Conservation (phyloP, 208 protist genomes). For the Acanthamoeba polyphaga region DNA sequence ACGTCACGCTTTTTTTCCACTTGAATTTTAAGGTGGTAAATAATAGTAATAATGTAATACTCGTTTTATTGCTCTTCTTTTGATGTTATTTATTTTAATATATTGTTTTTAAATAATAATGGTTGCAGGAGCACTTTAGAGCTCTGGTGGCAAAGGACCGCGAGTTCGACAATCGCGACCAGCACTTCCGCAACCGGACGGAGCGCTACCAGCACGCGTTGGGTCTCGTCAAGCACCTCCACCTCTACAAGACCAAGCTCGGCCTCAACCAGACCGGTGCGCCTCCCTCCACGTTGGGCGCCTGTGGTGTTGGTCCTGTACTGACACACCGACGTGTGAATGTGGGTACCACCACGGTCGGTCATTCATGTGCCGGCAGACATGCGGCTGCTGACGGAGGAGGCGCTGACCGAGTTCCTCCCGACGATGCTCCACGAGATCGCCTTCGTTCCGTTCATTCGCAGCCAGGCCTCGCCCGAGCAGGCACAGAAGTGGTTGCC, state of each 20-base stretch:
- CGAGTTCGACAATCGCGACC: slow-evolving; percentile 60
- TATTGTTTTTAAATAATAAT: no score
- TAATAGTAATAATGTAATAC: no score
- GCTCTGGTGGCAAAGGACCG: slow-evolving; percentile 32
- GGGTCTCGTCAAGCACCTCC: slow-evolving; percentile 51
- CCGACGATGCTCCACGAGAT: slow-evolving; percentile 65
- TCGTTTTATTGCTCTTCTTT: no score
- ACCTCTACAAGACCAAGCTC: slow-evolving; percentile 66
- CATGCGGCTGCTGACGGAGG: slow-evolving; percentile 4
- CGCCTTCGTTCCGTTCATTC: slow-evolving; percentile 68
- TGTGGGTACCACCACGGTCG: no score
- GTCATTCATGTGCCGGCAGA: neutral
- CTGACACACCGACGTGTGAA: neutral
- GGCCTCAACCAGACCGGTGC: neutral
- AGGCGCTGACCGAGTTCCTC: slow-evolving; percentile 35
- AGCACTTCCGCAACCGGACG: neutral
- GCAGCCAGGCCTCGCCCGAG: slow-evolving; percentile 68
- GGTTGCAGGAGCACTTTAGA: slow-evolving; percentile 26
- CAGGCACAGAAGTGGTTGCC: slow-evolving; percentile 60
- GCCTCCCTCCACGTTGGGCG: neutral
- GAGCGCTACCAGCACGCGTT: slow-evolving; percentile 65
- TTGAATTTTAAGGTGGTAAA: no score
- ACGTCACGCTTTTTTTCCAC: no score
- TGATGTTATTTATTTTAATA: neutral
- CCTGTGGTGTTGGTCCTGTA: neutral